Evolutionary conservation across 2,329 filamentous ascomycete genomes (phyloP).

Genomic region (Metarhizium humberi): DNA sequence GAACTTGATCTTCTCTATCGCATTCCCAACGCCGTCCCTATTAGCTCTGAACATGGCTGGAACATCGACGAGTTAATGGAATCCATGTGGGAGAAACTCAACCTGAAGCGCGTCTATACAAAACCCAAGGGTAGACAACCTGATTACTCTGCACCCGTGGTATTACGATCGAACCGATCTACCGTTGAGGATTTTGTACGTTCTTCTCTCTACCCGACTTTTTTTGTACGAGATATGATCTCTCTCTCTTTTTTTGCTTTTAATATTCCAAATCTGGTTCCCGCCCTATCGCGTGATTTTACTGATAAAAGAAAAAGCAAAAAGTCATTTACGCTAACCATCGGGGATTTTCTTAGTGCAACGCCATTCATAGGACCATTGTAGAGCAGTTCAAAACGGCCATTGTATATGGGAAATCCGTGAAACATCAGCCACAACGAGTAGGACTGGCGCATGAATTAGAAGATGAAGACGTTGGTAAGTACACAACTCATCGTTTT

Average conservation of each 20-base stretch:
- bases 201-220: conserved; percentile 21
- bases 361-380: conserved; percentile 93
- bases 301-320: neutral
- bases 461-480: conserved; percentile 94
- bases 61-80: conserved; percentile 96
- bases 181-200: conserved; percentile 96
- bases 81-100: conserved; percentile 97
- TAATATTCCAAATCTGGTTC: neutral
- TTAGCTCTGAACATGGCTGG: conserved; percentile 96
- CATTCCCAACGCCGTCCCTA: conserved; percentile 93
- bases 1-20: conserved; percentile 93
- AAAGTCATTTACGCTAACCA: conserved; percentile 1
- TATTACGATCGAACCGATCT: conserved; percentile 70
- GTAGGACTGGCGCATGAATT: conserved; percentile 88
- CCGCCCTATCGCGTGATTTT: neutral
- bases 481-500: conserved; percentile 24
- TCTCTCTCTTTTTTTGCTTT: neutral
- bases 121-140: conserved; percentile 95
- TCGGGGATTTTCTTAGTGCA: conserved; percentile 59
- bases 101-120: conserved; percentile 86
- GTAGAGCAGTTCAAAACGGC: conserved; percentile 92
- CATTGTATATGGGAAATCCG: conserved; percentile 93
- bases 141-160: conserved; percentile 86
- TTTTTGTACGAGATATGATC: neutral
- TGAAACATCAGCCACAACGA: conserved; percentile 96